Percentiles rank a stretch among this genome's conserved stretches.
These are phyloP conservation scores for Coemansia sp. DNA, from an alignment of 192 early-diverging fungal genomes.

Conservation along the genomic window DNA sequence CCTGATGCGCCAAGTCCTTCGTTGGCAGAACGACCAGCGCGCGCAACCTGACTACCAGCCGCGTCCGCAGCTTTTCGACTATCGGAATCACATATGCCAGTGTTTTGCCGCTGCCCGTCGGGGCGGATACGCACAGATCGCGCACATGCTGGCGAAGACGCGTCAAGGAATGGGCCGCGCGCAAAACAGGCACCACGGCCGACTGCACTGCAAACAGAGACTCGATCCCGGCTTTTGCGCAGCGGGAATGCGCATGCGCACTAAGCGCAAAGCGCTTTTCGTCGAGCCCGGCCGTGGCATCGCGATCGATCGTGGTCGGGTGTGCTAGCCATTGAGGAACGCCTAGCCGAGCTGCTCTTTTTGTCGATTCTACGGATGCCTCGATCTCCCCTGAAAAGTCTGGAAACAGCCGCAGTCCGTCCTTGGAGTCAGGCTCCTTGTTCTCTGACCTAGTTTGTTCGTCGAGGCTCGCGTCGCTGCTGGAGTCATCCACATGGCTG, in stretches of 20 bases:
- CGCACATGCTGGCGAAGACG: slow-evolving; percentile 74
- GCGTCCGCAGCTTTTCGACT: slow-evolving; percentile 72
- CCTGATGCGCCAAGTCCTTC: slow-evolving; percentile 87
- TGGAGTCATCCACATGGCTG: neutral
- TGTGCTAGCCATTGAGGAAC: slow-evolving; percentile 88
- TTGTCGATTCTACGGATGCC: slow-evolving; percentile 20
- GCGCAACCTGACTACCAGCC: slow-evolving; percentile 77
- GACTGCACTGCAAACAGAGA: slow-evolving; percentile 89
- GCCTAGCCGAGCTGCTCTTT: slow-evolving; percentile 60
- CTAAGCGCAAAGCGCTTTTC: slow-evolving; percentile 64
- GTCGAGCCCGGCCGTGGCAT: slow-evolving; percentile 52
- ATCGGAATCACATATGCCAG: slow-evolving; percentile 94
- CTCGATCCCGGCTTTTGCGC: slow-evolving; percentile 62
- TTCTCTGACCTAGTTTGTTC: neutral
- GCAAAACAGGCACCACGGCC: slow-evolving; percentile 79
- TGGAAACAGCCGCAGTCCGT: slow-evolving; percentile 47
- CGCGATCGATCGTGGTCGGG: slow-evolving; percentile 70
- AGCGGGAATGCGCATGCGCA: slow-evolving; percentile 60
- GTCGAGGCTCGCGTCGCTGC: neutral
- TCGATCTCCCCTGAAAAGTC: slow-evolving; percentile 45
- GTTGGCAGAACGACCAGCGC: slow-evolving; percentile 92
- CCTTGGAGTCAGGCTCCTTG: slow-evolving; percentile 14
- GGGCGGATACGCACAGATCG: slow-evolving; percentile 91
- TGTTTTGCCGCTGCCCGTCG: slow-evolving; percentile 96
- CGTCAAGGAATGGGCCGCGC: slow-evolving; percentile 63